These are phyloP conservation scores for Aschersonia sp. DNA, from an alignment of 2,329 filamentous ascomycete genomes.

Conservation along the genomic window DNA sequence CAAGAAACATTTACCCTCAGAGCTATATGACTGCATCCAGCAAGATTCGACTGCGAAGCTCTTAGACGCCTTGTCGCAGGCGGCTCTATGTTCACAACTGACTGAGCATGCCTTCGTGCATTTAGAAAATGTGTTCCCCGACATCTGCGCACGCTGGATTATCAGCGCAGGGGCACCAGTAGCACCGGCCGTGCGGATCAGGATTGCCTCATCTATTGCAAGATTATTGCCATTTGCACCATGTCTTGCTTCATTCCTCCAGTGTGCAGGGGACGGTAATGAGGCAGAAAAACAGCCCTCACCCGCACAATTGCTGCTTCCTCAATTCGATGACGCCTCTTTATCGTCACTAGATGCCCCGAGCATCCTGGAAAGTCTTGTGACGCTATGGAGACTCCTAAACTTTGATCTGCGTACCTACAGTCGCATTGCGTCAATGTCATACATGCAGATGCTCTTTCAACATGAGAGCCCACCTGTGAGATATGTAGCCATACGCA, in stretches of 20 bases:
- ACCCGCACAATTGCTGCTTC: slow-evolving; percentile 15
- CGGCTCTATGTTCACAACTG: slow-evolving; percentile 52
- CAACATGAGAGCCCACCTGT: slow-evolving; percentile 42
- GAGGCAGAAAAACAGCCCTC: slow-evolving; percentile 5
- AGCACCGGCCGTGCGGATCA: slow-evolving; percentile 15
- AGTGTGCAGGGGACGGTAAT: slow-evolving; percentile 21
- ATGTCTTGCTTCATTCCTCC: slow-evolving; percentile 60
- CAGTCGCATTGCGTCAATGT: slow-evolving; percentile 46
- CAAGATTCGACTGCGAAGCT: slow-evolving; percentile 48
- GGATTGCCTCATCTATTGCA: slow-evolving; percentile 57
- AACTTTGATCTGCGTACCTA: slow-evolving; percentile 61
- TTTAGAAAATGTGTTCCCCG: slow-evolving; percentile 63
- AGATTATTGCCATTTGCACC: slow-evolving; percentile 71
- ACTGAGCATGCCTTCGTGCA: slow-evolving; percentile 62
- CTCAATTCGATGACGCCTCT: slow-evolving; percentile 13
- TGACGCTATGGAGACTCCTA: slow-evolving; percentile 60
- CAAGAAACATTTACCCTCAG: slow-evolving; percentile 48
- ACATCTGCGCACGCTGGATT: slow-evolving; percentile 72
- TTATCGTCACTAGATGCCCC: slow-evolving; percentile 9
- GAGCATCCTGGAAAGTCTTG: slow-evolving; percentile 14
- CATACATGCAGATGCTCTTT: slow-evolving; percentile 56
- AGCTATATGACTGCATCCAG: slow-evolving; percentile 54
- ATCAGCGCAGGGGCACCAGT: slow-evolving; percentile 25
- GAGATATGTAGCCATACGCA: slow-evolving; percentile 67
- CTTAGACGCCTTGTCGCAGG: slow-evolving; percentile 54